Evolutionary conservation across 345 rosid genomes (phyloP).

Genomic region (Combretum micranthum): DNA sequence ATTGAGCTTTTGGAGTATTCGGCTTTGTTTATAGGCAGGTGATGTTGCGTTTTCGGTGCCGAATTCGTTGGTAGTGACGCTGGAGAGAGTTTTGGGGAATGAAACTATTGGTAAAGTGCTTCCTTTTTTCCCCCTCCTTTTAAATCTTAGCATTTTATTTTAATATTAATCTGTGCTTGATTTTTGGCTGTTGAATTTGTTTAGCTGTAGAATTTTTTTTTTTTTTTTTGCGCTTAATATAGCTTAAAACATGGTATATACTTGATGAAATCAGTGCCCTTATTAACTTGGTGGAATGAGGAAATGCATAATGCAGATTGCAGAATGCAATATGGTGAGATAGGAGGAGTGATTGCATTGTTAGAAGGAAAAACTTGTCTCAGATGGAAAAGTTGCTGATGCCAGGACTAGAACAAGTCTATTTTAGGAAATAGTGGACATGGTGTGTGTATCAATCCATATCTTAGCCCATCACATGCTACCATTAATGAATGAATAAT

Average conservation of each 20-base stretch:
- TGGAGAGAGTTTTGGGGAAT: constrained; percentile 92
- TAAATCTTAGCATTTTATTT: not conserved
- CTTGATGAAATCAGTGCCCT: not conserved
- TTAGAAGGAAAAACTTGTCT: no score
- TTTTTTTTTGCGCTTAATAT: not conserved
- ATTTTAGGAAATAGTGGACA: no score
- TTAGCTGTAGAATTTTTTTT: not conserved
- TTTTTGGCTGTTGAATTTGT: not conserved
- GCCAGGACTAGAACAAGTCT: no score
- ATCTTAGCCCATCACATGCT: no score
- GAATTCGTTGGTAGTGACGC: constrained; percentile 79
- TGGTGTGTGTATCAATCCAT: no score
- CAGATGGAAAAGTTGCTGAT: no score
- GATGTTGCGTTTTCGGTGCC: constrained; percentile 89
- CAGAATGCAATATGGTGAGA: no score
- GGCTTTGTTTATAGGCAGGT: constrained; percentile 40
- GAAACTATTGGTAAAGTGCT: constrained; percentile 78
- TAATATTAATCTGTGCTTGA: not conserved
- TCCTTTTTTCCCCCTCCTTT: not conserved
- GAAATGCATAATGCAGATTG: no score
- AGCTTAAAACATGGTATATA: not conserved
- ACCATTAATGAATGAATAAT: no score
- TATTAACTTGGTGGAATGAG: no score
- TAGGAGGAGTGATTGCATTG: no score
- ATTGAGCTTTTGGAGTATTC: not conserved